Percentiles rank a stretch among this genome's conserved stretches.
These are phyloP conservation scores for Lanzia echinophila DNA, from an alignment of 2,329 filamentous ascomycete species.

Conservation along the genomic window DNA sequence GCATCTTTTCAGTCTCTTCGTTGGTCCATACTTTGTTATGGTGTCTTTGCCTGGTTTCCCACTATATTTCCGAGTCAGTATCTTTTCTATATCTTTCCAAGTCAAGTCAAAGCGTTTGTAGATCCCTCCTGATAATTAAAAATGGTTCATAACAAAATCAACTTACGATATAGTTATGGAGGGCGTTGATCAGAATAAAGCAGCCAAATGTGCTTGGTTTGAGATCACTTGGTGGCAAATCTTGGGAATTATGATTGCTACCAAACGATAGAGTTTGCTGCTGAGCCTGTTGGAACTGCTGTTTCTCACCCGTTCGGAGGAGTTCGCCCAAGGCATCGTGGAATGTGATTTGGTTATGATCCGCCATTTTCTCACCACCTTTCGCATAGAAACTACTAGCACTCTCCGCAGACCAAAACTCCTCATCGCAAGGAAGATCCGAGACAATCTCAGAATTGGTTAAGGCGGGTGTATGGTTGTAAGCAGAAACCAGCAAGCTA, in stretches of 20 bases:
- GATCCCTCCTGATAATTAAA: too few relatives aligned
- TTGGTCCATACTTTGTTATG: conserved; percentile 84
- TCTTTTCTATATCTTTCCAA: too few relatives aligned
- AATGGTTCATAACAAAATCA: background rate
- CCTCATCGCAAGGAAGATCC: conserved; percentile 87
- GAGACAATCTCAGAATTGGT: conserved; percentile 91
- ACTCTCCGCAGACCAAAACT: conserved; percentile 78
- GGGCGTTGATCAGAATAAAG: conserved; percentile 82
- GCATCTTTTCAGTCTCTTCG: conserved; percentile 92
- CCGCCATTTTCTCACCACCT: conserved; percentile 63
- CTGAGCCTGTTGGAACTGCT: conserved; percentile 49
- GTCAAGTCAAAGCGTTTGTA: too few relatives aligned
- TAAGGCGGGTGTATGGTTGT: conserved; percentile 85
- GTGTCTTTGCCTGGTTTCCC: conserved; percentile 90
- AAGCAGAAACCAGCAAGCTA: conserved; percentile 82
- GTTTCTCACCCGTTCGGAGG: conserved; percentile 65
- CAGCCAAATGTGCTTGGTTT: conserved; percentile 88
- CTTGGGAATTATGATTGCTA: conserved; percentile 39
- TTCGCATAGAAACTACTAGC: conserved; percentile 74
- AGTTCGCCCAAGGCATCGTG: conserved; percentile 75
- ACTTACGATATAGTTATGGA: conserved; percentile 79
- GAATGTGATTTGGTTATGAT: conserved; percentile 70
- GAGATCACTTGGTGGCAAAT: conserved; percentile 54
- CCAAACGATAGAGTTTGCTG: conserved; percentile 39
- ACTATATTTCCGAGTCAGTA: conserved; percentile 33